These are phyloP conservation scores for Collybia nuda DNA, from an alignment of 768 basidiomycete genomes.

Conservation along the genomic window DNA sequence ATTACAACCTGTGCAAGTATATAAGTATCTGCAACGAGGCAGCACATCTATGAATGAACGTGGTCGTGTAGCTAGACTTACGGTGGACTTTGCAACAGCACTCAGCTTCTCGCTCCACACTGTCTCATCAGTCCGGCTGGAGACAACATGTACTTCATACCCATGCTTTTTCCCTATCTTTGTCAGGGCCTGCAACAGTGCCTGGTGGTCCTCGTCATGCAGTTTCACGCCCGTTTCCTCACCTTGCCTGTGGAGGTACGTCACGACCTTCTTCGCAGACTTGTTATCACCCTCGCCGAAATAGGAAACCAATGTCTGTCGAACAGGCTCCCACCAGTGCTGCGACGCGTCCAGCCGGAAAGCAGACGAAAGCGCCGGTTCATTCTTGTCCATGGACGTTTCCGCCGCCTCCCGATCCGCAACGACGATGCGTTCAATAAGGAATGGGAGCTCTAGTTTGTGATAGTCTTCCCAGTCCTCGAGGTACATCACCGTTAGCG, in stretches of 20 bases:
- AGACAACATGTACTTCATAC: constrained; percentile 57
- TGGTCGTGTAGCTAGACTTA: constrained; percentile 32
- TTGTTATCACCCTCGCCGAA: constrained; percentile 32
- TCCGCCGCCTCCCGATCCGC: constrained; percentile 71
- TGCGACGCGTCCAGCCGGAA: constrained; percentile 44
- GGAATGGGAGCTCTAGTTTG: constrained; percentile 64
- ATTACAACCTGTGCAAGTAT: constrained; percentile 48
- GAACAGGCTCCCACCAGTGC: constrained; percentile 71
- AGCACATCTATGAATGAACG: neutral
- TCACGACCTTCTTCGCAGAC: constrained; percentile 47
- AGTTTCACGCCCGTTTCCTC: constrained; percentile 51
- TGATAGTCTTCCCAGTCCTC: constrained; percentile 81
- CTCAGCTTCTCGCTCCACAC: constrained; percentile 64
- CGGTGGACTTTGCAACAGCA: constrained; percentile 67
- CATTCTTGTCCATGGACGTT: constrained; percentile 20
- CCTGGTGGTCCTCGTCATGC: constrained; percentile 52
- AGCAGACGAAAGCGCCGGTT: constrained; percentile 43
- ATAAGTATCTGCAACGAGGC: constrained; percentile 7
- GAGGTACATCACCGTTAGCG: constrained; percentile 60
- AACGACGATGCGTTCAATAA: constrained; percentile 75
- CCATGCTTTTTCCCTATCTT: constrained; percentile 49
- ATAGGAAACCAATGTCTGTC: constrained; percentile 40
- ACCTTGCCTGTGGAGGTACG: constrained; percentile 67
- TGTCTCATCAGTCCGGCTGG: constrained; percentile 44
- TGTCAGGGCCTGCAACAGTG: constrained; percentile 56